Evolutionary conservation across 306 rosid species (phyloP).

Genomic region (Betula pendula): DNA sequence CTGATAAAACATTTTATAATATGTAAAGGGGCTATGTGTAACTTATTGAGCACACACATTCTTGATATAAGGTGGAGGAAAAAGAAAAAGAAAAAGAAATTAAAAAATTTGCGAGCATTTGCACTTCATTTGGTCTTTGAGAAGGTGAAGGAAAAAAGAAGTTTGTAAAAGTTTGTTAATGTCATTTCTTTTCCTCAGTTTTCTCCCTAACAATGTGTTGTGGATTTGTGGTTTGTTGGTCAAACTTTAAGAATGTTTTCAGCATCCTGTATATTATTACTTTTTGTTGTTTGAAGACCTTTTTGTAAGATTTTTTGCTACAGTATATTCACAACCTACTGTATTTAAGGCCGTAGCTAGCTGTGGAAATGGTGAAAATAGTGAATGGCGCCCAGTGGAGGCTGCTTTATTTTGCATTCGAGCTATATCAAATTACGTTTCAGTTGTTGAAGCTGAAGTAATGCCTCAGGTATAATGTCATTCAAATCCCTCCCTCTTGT

Average conservation of each 20-base stretch:
- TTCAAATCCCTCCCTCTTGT: slow-evolving; percentile 17
- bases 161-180: background rate
- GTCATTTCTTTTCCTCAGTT: background rate
- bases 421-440: slow-evolving; percentile 86
- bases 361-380: slow-evolving; percentile 61
- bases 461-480: slow-evolving; percentile 82
- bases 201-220: background rate
- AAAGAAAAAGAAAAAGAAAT: background rate
- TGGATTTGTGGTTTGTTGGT: background rate
- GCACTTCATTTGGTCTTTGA: background rate
- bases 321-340: slow-evolving; percentile 1
- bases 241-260: slow-evolving; percentile 4
- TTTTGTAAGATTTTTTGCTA: slow-evolving; percentile 13
- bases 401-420: slow-evolving; percentile 96
- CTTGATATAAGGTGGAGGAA: background rate
- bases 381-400: slow-evolving; percentile 94
- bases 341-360: slow-evolving; percentile 70
- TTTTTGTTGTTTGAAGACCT: slow-evolving; percentile 16
- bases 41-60: background rate
- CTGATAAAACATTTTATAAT: background rate
- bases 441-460: slow-evolving; percentile 85
- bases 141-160: background rate
- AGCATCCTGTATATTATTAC: slow-evolving; percentile 11
- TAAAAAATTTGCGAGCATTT: background rate
- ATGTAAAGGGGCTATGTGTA: background rate